Evolutionary conservation across 2,329 filamentous ascomycete genomes (phyloP).

Genomic region (Scytalidium sp.): DNA sequence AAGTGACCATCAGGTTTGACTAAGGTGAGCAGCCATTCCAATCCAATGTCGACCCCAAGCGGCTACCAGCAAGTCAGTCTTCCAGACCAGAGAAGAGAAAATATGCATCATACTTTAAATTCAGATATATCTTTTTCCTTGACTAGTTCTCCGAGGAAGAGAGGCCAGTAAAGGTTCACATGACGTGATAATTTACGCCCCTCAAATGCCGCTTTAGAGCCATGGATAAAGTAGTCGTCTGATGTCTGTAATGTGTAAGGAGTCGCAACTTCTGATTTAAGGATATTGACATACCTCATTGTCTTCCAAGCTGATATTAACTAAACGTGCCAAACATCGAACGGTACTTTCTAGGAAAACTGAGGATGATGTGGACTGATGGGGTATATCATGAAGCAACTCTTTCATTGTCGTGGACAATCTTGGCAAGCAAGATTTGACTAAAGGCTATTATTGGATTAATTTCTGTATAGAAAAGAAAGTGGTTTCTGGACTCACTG

Average conservation of each 20-base stretch:
- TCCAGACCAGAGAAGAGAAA: neutral
- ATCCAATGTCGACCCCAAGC: constrained; percentile 35
- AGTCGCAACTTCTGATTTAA: constrained; percentile 20
- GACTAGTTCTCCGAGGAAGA: constrained; percentile 51
- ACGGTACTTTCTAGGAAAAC: neutral
- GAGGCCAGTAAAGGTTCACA: constrained; percentile 42
- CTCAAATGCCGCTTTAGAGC: constrained; percentile 23
- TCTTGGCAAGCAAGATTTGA: neutral
- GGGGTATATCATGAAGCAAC: neutral
- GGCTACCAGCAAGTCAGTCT: constrained; percentile 28
- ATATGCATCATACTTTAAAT: constrained; percentile 19
- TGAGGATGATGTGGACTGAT: neutral
- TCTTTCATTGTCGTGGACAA: neutral
- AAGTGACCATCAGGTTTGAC: constrained; percentile 46
- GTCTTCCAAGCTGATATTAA: neutral
- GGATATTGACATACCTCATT: neutral
- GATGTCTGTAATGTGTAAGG: constrained; percentile 36
- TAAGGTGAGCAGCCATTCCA: constrained; percentile 52
- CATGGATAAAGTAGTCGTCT: constrained; percentile 8
- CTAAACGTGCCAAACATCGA: neutral
- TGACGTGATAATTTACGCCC: constrained; percentile 43
- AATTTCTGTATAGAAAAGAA: neutral
- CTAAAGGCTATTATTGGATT: neutral
- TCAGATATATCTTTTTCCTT: constrained; percentile 41
- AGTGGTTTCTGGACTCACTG: neutral